A percentile compares a stretch with the other conserved stretches of the same genome.
phyloP scores from a whole-genome alignment of 176 grass and related monocot species.

The Oryza glumipatula region DNA sequence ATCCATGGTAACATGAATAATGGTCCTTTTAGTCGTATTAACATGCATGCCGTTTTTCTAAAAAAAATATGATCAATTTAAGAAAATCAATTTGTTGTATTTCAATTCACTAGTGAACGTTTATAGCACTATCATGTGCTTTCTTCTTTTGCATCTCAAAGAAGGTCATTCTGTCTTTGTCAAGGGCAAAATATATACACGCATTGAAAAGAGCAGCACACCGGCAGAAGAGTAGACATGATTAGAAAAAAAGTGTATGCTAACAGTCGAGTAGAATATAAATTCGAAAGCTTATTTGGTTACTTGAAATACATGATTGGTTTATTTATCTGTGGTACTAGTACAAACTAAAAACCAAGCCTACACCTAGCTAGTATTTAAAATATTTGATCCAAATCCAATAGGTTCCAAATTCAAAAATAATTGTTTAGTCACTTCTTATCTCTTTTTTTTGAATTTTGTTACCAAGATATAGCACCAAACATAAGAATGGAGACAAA shows the following conservation, averaged over 20 bases:
- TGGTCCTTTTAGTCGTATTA: background rate
- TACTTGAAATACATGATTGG: slow-evolving; percentile 16
- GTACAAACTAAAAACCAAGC: background rate
- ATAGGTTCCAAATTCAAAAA: background rate
- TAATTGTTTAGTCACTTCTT: background rate
- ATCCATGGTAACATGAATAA: background rate
- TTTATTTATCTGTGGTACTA: background rate
- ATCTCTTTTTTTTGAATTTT: background rate
- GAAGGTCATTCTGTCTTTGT: slow-evolving; percentile 26
- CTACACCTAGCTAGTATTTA: background rate
- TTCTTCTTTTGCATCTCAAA: background rate
- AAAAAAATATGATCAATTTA: background rate
- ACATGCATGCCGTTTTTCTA: background rate
- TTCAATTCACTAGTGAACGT: background rate
- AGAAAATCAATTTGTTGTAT: background rate
- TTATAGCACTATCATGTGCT: background rate
- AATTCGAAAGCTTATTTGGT: slow-evolving; percentile 38
- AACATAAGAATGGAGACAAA: slow-evolving; percentile 16
- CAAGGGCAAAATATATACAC: slow-evolving; percentile 1
- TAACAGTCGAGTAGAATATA: slow-evolving; percentile 15
- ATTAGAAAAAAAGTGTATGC: background rate
- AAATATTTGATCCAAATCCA: background rate
- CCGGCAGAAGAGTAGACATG: slow-evolving; percentile 38
- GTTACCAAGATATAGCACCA: slow-evolving; percentile 6
- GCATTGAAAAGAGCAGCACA: slow-evolving; percentile 34